Evolutionary conservation across 495 filamentous ascomycete species (phyloP).

Genomic region (Daldinia bambusicola): DNA sequence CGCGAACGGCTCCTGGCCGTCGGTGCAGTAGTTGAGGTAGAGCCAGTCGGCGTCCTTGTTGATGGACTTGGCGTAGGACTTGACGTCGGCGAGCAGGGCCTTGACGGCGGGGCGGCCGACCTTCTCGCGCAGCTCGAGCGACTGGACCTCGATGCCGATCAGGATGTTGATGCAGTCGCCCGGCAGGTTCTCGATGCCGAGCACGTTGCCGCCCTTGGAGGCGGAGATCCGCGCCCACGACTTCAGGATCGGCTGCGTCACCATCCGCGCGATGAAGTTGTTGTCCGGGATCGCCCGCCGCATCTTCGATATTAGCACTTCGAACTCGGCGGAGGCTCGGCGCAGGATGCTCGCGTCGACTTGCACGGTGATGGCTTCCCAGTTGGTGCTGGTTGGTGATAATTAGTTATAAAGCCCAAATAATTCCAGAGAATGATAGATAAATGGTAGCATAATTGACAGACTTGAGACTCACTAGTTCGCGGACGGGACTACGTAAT

Average conservation of each 20-base stretch:
- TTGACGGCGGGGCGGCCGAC: conserved; percentile 9
- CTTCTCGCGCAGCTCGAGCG: conserved; percentile 27
- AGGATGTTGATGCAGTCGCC: conserved; percentile 46
- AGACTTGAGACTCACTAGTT: conserved; percentile 22
- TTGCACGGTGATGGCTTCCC: conserved; percentile 2
- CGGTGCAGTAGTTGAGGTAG: conserved; percentile 57
- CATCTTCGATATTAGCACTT: conserved; percentile 17
- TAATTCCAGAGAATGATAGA: not conserved
- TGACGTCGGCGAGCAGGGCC: conserved; percentile 17
- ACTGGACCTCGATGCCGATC: conserved; percentile 24
- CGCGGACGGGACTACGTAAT: conserved; percentile 23
- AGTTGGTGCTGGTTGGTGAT: not conserved
- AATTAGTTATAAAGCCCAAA: not conserved
- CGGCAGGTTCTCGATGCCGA: conserved; percentile 58
- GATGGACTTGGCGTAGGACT: conserved; percentile 21
- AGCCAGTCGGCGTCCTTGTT: conserved; percentile 23
- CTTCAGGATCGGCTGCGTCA: conserved; percentile 61
- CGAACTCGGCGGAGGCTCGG: not conserved
- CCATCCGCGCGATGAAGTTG: conserved; percentile 54
- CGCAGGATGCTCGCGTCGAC: not conserved
- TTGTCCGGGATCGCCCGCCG: conserved; percentile 36
- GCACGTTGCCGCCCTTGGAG: conserved; percentile 62
- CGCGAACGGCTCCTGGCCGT: conserved; percentile 55
- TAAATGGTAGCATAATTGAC: not conserved
- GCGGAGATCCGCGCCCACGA: conserved; percentile 54